phyloP scores from a whole-genome alignment of 257 asterid species.

The Verbascum thapsus region DNA sequence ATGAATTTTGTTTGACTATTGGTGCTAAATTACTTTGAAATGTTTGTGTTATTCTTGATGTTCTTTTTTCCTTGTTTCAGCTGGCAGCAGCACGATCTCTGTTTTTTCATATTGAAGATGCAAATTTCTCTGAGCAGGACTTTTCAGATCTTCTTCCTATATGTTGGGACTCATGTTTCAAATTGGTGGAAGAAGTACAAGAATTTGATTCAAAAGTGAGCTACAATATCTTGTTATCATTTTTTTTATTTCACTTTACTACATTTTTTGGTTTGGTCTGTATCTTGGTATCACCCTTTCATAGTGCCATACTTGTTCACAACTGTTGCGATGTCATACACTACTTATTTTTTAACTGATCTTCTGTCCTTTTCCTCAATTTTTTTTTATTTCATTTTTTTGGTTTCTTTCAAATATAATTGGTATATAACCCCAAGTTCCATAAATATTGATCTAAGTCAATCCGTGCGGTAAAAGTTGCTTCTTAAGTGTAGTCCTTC shows the following conservation, averaged over 20 bases:
- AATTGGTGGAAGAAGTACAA: constrained; percentile 83
- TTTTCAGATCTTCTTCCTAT: constrained; percentile 80
- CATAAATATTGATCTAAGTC: constrained; percentile 1
- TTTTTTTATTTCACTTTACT: too few species aligned
- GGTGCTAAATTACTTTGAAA: constrained; percentile 6
- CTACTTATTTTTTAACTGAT: constrained; percentile 6
- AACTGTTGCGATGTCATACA: not conserved
- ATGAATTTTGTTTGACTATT: constrained; percentile 19
- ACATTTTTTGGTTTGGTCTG: too few species aligned
- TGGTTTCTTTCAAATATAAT: constrained; percentile 9
- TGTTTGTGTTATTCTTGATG: constrained; percentile 21
- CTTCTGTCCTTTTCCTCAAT: not conserved
- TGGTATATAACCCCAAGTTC: not conserved
- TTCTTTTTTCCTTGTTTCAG: constrained; percentile 49
- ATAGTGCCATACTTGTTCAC: constrained; percentile 13
- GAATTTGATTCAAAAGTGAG: constrained; percentile 95
- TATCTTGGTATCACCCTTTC: too few species aligned
- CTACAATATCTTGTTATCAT: constrained; percentile 19
- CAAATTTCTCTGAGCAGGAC: constrained; percentile 82
- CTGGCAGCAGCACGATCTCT: constrained; percentile 92
- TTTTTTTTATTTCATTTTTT: constrained; percentile 19
- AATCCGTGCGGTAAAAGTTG: constrained; percentile 2
- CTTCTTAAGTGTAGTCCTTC: not conserved
- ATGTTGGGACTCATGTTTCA: constrained; percentile 92
- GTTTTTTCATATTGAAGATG: constrained; percentile 93